A percentile compares a stretch with the other conserved stretches of the same genome.
Evolutionary conservation across 2,329 filamentous ascomycete species (phyloP).

Genomic region (Dothiorella sarmentorum): DNA sequence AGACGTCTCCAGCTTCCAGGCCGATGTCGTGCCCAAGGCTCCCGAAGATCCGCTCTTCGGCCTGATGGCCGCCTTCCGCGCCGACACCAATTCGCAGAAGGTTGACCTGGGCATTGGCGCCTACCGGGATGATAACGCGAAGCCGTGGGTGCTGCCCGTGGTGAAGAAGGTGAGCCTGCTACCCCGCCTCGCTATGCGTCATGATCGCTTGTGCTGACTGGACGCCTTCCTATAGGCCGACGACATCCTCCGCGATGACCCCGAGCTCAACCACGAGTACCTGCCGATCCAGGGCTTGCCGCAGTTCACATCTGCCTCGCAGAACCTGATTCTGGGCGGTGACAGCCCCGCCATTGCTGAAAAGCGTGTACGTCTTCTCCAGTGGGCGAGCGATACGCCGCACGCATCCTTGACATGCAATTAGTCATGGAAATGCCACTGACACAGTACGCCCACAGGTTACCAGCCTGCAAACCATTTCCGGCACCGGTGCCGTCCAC

Average conservation of each 20-base stretch:
- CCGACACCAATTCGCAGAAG: slow-evolving; percentile 73
- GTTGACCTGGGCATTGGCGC: slow-evolving; percentile 94
- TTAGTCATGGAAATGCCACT: slow-evolving; percentile 15
- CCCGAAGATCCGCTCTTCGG: slow-evolving; percentile 95
- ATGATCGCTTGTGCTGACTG: slow-evolving; percentile 15
- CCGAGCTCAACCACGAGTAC: slow-evolving; percentile 95
- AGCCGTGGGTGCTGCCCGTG: slow-evolving; percentile 95
- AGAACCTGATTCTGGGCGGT: slow-evolving; percentile 79
- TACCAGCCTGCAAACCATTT: slow-evolving; percentile 87
- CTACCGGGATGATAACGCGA: slow-evolving; percentile 90
- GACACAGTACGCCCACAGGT: slow-evolving; percentile 41
- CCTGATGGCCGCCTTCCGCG: slow-evolving; percentile 80
- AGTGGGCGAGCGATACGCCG: not conserved
- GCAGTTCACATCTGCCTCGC: slow-evolving; percentile 82
- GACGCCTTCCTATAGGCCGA: slow-evolving; percentile 64
- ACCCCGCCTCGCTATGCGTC: not conserved
- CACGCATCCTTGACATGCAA: not conserved
- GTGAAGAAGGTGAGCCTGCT: slow-evolving; percentile 76
- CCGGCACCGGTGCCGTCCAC: slow-evolving; percentile 92
- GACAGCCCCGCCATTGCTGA: slow-evolving; percentile 79
- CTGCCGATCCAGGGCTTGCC: slow-evolving; percentile 88
- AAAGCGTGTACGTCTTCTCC: slow-evolving; percentile 59
- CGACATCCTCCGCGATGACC: slow-evolving; percentile 81
- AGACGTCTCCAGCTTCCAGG: slow-evolving; percentile 66
- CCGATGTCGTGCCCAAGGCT: slow-evolving; percentile 77